Percentiles rank a stretch among this genome's conserved stretches.
Evolutionary conservation across 148 eudicot species (phyloP).

Genomic region (Persicaria tinctoria): DNA sequence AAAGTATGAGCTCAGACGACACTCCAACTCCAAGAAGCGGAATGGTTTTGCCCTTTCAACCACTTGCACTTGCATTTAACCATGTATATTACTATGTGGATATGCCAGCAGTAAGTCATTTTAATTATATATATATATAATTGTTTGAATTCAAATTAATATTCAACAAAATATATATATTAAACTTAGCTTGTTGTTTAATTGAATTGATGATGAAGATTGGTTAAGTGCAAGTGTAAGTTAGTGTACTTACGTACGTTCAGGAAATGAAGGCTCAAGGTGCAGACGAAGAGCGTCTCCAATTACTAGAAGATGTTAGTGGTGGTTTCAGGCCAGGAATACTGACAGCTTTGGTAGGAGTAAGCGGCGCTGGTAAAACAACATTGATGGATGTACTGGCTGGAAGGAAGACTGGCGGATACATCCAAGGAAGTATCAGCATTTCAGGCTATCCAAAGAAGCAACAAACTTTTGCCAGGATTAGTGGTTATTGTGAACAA

Average conservation of each 20-base stretch:
- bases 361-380: slow-evolving; percentile 77
- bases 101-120: slow-evolving; percentile 53
- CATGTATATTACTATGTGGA: slow-evolving; percentile 56
- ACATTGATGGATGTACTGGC: slow-evolving; percentile 72
- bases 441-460: slow-evolving; percentile 61
- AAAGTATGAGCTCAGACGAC: slow-evolving; percentile 15
- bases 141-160: no score
- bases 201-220: no score
- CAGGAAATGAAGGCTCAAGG: slow-evolving; percentile 61
- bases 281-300: slow-evolving; percentile 42
- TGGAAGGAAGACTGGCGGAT: slow-evolving; percentile 66
- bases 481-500: slow-evolving; percentile 75
- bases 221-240: no score
- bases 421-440: slow-evolving; percentile 45
- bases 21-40: slow-evolving; percentile 23
- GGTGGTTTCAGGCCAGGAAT: slow-evolving; percentile 69
- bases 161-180: no score
- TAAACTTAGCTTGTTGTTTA: no score
- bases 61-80: slow-evolving; percentile 55
- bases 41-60: slow-evolving; percentile 60
- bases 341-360: slow-evolving; percentile 75
- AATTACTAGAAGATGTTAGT: slow-evolving; percentile 54
- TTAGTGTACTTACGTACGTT: no score
- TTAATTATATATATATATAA: background rate
- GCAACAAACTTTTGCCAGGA: slow-evolving; percentile 64